Conservation (phyloP, 345 rosid genomes). For the Schrenkiella parvula region DNA sequence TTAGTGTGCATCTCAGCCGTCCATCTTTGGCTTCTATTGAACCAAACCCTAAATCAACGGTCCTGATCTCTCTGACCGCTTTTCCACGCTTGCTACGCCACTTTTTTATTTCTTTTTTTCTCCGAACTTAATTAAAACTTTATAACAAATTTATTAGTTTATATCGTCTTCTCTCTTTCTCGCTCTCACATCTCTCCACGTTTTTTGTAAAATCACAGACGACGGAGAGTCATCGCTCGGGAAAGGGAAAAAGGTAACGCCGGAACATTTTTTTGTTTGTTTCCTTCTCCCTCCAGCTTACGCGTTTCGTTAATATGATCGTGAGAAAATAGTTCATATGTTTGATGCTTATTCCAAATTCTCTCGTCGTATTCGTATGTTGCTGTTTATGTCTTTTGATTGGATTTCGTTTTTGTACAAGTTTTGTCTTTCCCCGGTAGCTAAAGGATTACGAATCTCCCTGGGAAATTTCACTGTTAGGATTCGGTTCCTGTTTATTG, state of each 20-base stretch:
- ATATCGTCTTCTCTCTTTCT: neutral
- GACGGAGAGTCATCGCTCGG: slow-evolving; percentile 27
- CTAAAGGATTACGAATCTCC: neutral
- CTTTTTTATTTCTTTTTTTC: neutral
- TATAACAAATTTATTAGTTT: neutral
- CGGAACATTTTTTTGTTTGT: neutral
- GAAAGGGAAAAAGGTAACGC: slow-evolving; percentile 11
- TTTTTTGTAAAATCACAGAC: slow-evolving; percentile 20
- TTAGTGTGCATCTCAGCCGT: slow-evolving; percentile 12
- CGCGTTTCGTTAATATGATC: neutral
- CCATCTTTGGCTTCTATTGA: neutral
- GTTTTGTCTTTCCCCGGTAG: neutral
- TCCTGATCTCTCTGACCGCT: neutral
- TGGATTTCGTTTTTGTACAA: neutral
- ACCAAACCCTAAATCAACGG: slow-evolving; percentile 30
- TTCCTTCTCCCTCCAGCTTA: neutral
- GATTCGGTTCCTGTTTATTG: slow-evolving; percentile 1
- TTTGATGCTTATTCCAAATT: slow-evolving; percentile 8
- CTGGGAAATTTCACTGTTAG: neutral
- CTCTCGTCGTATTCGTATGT: neutral
- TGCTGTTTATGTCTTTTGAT: slow-evolving; percentile 1
- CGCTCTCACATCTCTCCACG: slow-evolving; percentile 1
- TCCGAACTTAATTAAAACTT: neutral
- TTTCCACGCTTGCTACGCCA: slow-evolving; percentile 29
- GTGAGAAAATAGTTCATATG: neutral